Percentiles rank a stretch among this genome's conserved stretches.
These are phyloP conservation scores for Canavalia gladiata DNA, from an alignment of 306 rosid species.

Conservation along the genomic window DNA sequence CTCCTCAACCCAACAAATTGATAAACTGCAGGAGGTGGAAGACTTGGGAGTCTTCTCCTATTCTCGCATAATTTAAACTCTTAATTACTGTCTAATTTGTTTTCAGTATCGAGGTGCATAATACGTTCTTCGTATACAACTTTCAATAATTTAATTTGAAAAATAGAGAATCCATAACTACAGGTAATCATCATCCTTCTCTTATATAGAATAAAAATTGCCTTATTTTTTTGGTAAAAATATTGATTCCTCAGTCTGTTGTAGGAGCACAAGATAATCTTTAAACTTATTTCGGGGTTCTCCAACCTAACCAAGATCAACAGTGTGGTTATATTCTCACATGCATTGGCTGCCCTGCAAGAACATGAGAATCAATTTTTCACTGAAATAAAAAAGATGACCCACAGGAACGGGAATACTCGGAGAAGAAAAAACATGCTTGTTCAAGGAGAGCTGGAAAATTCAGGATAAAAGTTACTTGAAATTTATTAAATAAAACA, in stretches of 20 bases:
- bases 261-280: slow-evolving; percentile 3
- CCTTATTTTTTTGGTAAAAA: not conserved
- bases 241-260: not conserved
- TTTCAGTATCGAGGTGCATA: slow-evolving; percentile 1
- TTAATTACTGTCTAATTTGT: not conserved
- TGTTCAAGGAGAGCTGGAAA: not conserved
- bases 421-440: not conserved
- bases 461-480: not conserved
- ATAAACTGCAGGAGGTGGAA: not conserved
- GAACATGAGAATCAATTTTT: slow-evolving; percentile 3
- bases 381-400: not conserved
- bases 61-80: not conserved
- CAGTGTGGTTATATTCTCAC: not conserved
- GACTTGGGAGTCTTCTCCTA: not conserved
- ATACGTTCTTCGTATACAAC: not conserved
- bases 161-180: not conserved
- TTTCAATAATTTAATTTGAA: not conserved
- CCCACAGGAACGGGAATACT: not conserved
- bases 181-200: not conserved
- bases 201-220: not conserved
- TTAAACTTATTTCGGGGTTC: not conserved
- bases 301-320: slow-evolving; percentile 15
- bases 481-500: not conserved
- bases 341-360: slow-evolving; percentile 18
- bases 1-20: not conserved